Base-by-base conservation (phyloP, 768 basidiomycete species). In the Mycena galopus region DNA sequence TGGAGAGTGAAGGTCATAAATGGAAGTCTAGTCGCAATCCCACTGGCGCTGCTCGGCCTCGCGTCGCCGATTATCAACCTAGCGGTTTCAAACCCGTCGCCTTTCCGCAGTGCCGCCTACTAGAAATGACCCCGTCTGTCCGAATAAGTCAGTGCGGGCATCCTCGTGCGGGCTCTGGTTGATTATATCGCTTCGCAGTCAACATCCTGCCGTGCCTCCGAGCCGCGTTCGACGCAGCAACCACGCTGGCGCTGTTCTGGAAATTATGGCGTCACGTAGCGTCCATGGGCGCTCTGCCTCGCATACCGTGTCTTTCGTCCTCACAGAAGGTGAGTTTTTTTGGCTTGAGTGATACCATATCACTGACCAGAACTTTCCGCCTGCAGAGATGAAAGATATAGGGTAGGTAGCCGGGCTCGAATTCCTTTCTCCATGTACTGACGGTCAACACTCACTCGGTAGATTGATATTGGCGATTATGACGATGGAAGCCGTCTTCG, bases 401-500 rank as follows among this genome's bases (percentile, higher is more conserved):
- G 32, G n/a, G 56, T n/a, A n/a, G 35, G 56, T 11, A 57, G 10
- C 17, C 56, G 19, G 11, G 7, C 9, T 33, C 32, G 27, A 19
- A 37, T 37, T 8, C 17, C 30, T 27, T 23, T 16, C 39, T 39
- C 17, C 39, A 16, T 12, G 17, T 16, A 44, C 23, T 16, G 8
- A 10, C 33, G 1, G 25, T n/a, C n/a, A n/a, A n/a, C n/a, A n/a
- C 11, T 17, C 2, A 30, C 4, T 27, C 14, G 0, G 23, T 32
- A 59, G 66, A 44, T 35, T 67, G 35, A 59, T 67, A 59, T 60
- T 60, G n/a, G 44, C 58, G 21, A 67, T 67, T 21, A 67, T 67
- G 66, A 23, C 44, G 6, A 47, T 67, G 66, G 66, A 67, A 58
- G 66, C 66, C 23, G 66, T 67, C 8, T 67, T 67, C 50, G 42